Evolutionary conservation across 768 basidiomycete species (phyloP), one percentile per base, ranked within the genome.

Genomic region (Rhodosporidiobolus sp.): DNA sequence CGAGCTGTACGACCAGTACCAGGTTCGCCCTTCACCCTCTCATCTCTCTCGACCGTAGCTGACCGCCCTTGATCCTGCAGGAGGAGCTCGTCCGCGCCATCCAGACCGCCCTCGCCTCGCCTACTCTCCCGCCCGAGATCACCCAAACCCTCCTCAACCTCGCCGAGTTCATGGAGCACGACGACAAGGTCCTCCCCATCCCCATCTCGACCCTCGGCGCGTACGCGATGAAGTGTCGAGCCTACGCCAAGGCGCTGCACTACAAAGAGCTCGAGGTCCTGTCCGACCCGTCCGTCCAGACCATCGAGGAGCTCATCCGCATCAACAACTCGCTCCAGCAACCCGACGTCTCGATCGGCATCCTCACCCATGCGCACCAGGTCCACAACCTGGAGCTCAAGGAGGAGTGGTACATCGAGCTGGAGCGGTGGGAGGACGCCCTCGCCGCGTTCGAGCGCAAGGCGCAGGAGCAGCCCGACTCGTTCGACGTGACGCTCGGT

Each of bases 211-310:
- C 91, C 20, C 86, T 98, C 22, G 96, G 95, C 49, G 91, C 94
- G 78, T 93, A 94, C 78, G 94, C 96, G 0, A 87, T 91, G 83
- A 90, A 89, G 74, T 93, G 90, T 81, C 89, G 92, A 80, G 94
- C 94, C 0, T 97, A 93, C 76, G 96, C 96, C 6, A 98, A 98
- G 80, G 94, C 95, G 0, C 85, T 99, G 35, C 96, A 99, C 80
- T 99, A 98, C 84, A 98, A 98, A 80, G 96, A 99, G 77, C 85
- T 94, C 48, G 95, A 99, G 81, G 98, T 91, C 81, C 95, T 96
- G 79, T 87, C 89, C 10, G 94, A 73, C 50, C 90, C 92, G 0
- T 92, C 91, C 0, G 88, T 92, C 0, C 86, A 88, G 35, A 92
- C 95, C 62, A 91, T 99, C 76, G 94, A 98, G 78, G 88, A 92